These are phyloP conservation scores for Penicillium sp. DNA, from an alignment of 2,329 filamentous ascomycete species.

Conservation along the genomic window DNA sequence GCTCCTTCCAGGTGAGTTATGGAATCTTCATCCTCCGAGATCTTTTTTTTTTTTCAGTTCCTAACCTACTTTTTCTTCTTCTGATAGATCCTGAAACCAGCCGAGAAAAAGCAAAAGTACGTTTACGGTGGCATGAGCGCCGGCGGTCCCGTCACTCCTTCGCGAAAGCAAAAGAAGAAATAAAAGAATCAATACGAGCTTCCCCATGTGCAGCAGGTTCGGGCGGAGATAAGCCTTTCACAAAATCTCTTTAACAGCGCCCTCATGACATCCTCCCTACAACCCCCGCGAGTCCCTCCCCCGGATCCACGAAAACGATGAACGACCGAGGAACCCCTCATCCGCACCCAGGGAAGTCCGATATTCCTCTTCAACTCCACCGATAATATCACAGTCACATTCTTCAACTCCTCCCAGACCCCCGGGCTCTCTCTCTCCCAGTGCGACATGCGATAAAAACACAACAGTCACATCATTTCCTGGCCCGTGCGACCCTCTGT, in stretches of 20 bases:
- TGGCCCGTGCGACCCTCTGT: slow-evolving; percentile 21
- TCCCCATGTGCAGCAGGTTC: slow-evolving; percentile 80
- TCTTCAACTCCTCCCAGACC: slow-evolving; percentile 7
- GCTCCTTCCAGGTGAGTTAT: slow-evolving; percentile 86
- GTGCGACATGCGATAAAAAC: slow-evolving; percentile 20
- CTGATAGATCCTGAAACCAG: slow-evolving; percentile 89
- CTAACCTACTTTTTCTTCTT: slow-evolving; percentile 16
- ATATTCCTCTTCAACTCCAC: slow-evolving; percentile 14
- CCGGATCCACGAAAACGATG: slow-evolving; percentile 29
- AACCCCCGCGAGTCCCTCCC: slow-evolving; percentile 21
- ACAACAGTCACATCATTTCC: slow-evolving; percentile 19
- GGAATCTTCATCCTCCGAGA: not conserved
- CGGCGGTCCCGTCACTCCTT: slow-evolving; percentile 68
- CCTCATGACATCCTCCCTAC: slow-evolving; percentile 29
- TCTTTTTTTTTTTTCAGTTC: not conserved
- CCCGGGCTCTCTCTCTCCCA: slow-evolving; percentile 16
- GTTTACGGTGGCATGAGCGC: slow-evolving; percentile 72
- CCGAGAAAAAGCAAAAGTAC: slow-evolving; percentile 99
- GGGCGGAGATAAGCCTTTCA: slow-evolving; percentile 74
- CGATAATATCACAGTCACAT: slow-evolving; percentile 16
- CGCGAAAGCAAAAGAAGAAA: slow-evolving; percentile 70
- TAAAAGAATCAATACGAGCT: slow-evolving; percentile 70
- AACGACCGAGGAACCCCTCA: slow-evolving; percentile 26
- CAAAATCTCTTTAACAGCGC: slow-evolving; percentile 29
- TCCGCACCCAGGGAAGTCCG: slow-evolving; percentile 20